Base-by-base conservation (phyloP, 2,329 filamentous ascomycete species). In the Bipolaris oryzae region DNA sequence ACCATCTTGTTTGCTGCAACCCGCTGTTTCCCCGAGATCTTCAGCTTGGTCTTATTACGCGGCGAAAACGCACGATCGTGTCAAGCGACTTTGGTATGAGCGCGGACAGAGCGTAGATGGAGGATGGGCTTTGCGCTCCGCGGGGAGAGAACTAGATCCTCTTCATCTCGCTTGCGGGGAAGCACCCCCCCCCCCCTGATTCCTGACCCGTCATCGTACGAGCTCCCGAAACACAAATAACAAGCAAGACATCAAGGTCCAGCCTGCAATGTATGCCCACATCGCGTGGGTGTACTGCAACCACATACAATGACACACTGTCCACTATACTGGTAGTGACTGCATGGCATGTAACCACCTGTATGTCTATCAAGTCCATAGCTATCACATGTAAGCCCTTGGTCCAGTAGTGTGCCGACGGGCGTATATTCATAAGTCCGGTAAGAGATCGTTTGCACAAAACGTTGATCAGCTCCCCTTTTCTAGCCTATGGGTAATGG, bases 101-200 rank as follows among this genome's bases (percentile, higher is more conserved):
- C 49, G 50, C 50, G 43, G 52, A 37, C 55, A 43, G 35, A 45
- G 50, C 55, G 50, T 34, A 49, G 39, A 35, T 10, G 35, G 21
- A 43, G 45, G 46, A 21, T 23, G 33, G 28, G 43, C 15, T 42
- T 45, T 38, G 44, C 50, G 28, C 23, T 34, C 50, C 50, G 43
- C 34, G 55, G 50, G 50, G 28, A 45, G 48, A 31, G 42, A 49
- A 20, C 55, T 50, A 34, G 39, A 50, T 45, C 43, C 55, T 54
- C 28, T 48, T 57, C 55, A 57, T 54, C 11, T 57, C 55, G 55
- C 55, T 57, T 57, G 54, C 50, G 50, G 54, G 50, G 50, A 53
- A 53, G 54, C 33, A 53, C 16, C 21, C 49, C 45, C 50, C 16
- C 21, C 49, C 45, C 50, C 39, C 55, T 46, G 50, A 18, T 39